Base-by-base conservation (phyloP, 495 filamentous ascomycete species). In the Talaromyces nanjingensis region DNA sequence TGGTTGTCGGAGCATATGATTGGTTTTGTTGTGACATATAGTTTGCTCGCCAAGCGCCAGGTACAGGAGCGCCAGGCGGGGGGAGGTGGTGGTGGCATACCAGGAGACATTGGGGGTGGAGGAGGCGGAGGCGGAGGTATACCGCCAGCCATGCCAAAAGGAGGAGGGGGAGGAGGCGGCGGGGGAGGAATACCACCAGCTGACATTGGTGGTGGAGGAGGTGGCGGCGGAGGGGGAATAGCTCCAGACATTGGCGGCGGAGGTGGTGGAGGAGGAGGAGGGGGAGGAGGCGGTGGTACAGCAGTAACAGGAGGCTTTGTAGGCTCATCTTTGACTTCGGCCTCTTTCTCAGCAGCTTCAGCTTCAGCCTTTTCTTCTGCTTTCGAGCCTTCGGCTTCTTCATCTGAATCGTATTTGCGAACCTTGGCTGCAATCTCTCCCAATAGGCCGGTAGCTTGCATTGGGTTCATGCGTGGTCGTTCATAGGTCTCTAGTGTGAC, bases 371-470 rank as follows among this genome's bases (percentile, higher is more conserved):
- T 80, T 55, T 81, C 59, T 73, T 74, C 66, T 76, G 33, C 80
- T 42, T 88, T 90, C 68, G 90, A 89, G 37, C 76, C 82, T 34
- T 78, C 79, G 11, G 64, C 63, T 60, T 74, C 76, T 61, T 92
- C 90, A 63, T 88, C 89, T 64, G 90, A 90, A 68, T 92, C 92
- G 65, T 86, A 87, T 65, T 77, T 84, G 65, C 85, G 87, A 70
- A 93, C 83, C 75, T 90, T 96, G 33, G 83, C 81, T 31, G 89
- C 83, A 67, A 98, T 89, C 72, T 98, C 93, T 65, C 83, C 87
- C 16, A 97, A 78, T 56, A 96, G 80, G 22, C 86, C 90, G 65
- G 86, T 86, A 22, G 88, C 86, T 70, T 93, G 88, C 67, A 84
- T 82, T 45, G 87, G 79, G 68, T 88, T 84, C 82, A 96, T 80